phyloP scores from a whole-genome alignment of 148 eudicot species.

The Simmondsia chinensis region DNA sequence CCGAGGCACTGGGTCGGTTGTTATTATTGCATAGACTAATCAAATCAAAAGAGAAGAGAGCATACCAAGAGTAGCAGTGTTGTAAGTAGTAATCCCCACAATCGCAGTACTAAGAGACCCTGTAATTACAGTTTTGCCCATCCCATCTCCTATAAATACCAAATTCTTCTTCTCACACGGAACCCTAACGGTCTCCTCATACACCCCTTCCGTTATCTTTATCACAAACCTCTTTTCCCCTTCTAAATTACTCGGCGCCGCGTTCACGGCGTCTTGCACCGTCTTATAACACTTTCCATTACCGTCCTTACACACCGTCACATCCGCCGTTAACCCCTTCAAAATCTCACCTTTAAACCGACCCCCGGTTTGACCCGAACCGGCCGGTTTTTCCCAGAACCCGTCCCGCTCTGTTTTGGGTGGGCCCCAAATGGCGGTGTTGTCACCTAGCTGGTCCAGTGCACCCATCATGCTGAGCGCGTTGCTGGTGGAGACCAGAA shows the following conservation, averaged over 20 bases:
- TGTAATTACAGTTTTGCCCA: conserved; percentile 75
- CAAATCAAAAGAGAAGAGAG: not conserved
- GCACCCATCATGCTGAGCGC: conserved; percentile 62
- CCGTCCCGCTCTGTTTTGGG: conserved; percentile 69
- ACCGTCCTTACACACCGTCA: conserved; percentile 47
- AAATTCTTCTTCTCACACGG: conserved; percentile 60
- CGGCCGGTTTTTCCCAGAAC: conserved; percentile 49
- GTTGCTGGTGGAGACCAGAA: conserved; percentile 48
- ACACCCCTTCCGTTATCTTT: conserved; percentile 61
- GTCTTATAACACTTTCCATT: conserved; percentile 22
- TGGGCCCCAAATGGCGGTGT: conserved; percentile 38
- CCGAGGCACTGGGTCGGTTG: no score
- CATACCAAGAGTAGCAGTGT: conserved; percentile 71
- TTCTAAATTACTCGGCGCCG: conserved; percentile 20
- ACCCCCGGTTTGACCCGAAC: conserved; percentile 10
- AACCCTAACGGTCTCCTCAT: conserved; percentile 73
- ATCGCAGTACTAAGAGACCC: conserved; percentile 41
- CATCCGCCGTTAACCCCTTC: conserved; percentile 29
- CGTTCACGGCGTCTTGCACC: conserved; percentile 75
- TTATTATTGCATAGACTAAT: not conserved
- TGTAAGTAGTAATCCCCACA: conserved; percentile 53
- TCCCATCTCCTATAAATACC: conserved; percentile 72
- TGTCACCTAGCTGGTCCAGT: conserved; percentile 35
- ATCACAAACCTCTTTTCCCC: conserved; percentile 45
- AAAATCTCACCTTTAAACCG: conserved; percentile 25